Percentiles rank a stretch among this genome's conserved stretches.
Conservation (phyloP, 345 rosid genomes). For the Laguncularia racemosa region DNA sequence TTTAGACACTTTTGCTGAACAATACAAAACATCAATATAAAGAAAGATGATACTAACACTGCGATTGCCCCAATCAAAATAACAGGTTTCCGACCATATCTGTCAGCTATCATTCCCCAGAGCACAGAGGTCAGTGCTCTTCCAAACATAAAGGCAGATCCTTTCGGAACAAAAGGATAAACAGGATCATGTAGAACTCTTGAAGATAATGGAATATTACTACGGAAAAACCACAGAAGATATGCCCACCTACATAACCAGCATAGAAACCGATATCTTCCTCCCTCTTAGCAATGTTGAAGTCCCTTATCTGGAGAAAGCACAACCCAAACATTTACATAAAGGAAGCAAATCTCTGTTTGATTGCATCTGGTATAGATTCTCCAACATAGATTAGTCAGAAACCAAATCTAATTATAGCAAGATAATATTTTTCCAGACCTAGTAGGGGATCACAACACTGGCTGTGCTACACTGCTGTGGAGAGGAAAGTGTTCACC, state of each 20-base stretch:
- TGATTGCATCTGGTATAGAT: neutral
- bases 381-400: no score
- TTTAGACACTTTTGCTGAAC: neutral
- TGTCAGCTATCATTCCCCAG: conserved; percentile 80
- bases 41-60: conserved; percentile 38
- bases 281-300: conserved; percentile 47
- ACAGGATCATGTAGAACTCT: neutral
- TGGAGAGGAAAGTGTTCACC: no score
- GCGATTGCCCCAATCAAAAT: conserved; percentile 41
- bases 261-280: conserved; percentile 78
- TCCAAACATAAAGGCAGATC: conserved; percentile 81
- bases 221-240: conserved; percentile 1
- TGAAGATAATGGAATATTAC: conserved; percentile 1
- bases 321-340: neutral
- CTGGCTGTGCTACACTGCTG: no score
- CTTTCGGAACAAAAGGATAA: conserved; percentile 19
- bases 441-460: no score
- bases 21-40: neutral
- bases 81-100: conserved; percentile 72
- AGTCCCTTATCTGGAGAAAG: conserved; percentile 47
- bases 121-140: conserved; percentile 67
- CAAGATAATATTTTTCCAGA: neutral
- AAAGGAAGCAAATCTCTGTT: neutral
- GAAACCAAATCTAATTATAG: neutral
- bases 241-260: conserved; percentile 47